Base-by-base conservation (phyloP, 331 rosid species). In the Cucumis variabilis region DNA sequence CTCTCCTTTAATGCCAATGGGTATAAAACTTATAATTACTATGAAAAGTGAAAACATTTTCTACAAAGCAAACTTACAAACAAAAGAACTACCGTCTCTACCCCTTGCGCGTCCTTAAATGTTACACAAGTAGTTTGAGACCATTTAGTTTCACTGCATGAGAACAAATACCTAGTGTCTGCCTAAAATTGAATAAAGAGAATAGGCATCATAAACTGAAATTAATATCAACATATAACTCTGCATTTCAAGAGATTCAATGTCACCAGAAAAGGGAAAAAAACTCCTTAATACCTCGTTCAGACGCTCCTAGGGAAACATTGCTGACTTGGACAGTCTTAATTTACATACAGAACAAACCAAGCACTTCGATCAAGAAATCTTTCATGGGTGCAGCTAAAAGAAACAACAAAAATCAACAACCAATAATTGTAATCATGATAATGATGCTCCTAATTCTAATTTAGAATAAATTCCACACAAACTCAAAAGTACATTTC, bases 261-360 rank as follows among this genome's bases (percentile, higher is more conserved):
- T 30, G 37, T 30, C 37, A 30, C 37, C 37, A 30, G 37, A 30
- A 30, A 30, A 30, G 37, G 37, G 3, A 30, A 30, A 30, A 30
- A 30, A 30, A 30, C 37, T 30, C 37, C 37, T 30, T 30, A 3
- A 30, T 30, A 30, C 37, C 37, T 30, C 3, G 37, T 30, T 97
- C 98, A 88, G 91, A 93, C 85, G 99, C 99, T 77, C 96, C 99
- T 91, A 97, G 90, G 78, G 99, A 97, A 91, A 97, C 96, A 78
- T 94, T 94, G 88, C 90, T 67, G 76, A 97, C 98, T 94, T 91
- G 93, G 93, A 94, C 97, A 88, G 96, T 91, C 90, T 89, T 92
- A 81, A 90, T 87, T 98, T 97, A 90, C 77, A 85, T 17, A 17
- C 70, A 67, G 2, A 73, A 77, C 5, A 30, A 30, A 30, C 3